Evolutionary conservation across 139 green algal genomes (phyloP).

Genomic region (Chlorella sp.): DNA sequence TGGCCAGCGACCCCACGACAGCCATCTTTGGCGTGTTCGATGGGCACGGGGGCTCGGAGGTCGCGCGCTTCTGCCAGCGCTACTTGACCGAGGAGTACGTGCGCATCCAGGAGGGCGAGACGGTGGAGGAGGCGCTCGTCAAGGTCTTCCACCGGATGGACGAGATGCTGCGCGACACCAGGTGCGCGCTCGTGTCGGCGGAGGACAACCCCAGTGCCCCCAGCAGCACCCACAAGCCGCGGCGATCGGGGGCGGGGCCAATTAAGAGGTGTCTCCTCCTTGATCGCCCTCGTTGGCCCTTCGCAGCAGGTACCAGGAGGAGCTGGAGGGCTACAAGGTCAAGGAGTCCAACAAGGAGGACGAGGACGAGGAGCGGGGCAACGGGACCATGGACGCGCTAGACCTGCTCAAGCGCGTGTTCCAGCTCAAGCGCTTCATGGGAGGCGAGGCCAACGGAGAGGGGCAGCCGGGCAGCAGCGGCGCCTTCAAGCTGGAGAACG

Average conservation of each 20-base stretch:
- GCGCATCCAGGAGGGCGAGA: slow-evolving; percentile 30
- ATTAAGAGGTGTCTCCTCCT: too few species aligned
- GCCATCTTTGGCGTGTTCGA: slow-evolving; percentile 87
- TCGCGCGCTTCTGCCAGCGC: slow-evolving; percentile 79
- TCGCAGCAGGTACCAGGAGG: slow-evolving; percentile 46
- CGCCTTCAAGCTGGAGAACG: slow-evolving; percentile 13
- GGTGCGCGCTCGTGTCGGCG: too few species aligned
- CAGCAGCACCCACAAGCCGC: too few species aligned
- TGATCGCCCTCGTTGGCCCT: too few species aligned
- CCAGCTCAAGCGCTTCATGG: slow-evolving; percentile 50
- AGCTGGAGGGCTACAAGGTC: slow-evolving; percentile 51
- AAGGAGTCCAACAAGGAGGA: slow-evolving; percentile 40
- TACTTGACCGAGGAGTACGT: slow-evolving; percentile 70
- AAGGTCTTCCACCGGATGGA: slow-evolving; percentile 75
- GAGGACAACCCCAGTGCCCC: too few species aligned
- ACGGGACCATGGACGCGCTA: slow-evolving; percentile 42
- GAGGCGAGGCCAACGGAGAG: slow-evolving; percentile 12
- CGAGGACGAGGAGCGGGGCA: slow-evolving; percentile 10
- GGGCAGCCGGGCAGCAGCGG: not conserved
- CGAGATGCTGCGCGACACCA: slow-evolving; percentile 23
- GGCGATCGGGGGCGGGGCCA: too few species aligned
- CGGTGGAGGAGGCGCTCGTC: slow-evolving; percentile 55
- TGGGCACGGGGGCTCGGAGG: slow-evolving; percentile 77
- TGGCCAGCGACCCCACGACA: slow-evolving; percentile 22
- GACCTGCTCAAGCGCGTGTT: slow-evolving; percentile 55